A percentile compares a stretch with the other conserved stretches of the same genome.
Evolutionary conservation across 768 basidiomycete genomes (phyloP).

Genomic region (Auriscalpium microsporum): DNA sequence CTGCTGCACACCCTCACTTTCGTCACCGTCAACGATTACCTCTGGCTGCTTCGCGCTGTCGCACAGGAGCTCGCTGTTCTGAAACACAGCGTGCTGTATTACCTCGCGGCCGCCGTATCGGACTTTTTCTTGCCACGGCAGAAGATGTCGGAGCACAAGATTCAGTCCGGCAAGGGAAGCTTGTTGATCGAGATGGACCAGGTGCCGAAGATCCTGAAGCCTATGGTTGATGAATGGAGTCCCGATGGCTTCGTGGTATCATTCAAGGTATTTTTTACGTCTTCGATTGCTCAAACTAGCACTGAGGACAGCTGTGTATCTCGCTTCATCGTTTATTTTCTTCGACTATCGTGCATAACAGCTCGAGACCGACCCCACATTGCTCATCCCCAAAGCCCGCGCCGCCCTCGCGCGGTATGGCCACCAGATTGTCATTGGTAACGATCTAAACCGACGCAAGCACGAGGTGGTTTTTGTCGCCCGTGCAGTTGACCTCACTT

Average conservation of each 20-base stretch:
- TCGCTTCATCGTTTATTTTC: not conserved
- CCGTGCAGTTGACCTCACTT: constrained; percentile 22
- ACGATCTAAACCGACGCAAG: constrained; percentile 88
- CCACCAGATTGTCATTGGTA: constrained; percentile 95
- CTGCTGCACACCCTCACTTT: constrained; percentile 82
- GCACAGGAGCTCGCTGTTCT: constrained; percentile 69
- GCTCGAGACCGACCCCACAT: constrained; percentile 83
- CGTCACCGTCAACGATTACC: constrained; percentile 92
- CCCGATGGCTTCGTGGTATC: constrained; percentile 87
- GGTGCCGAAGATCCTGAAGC: constrained; percentile 91
- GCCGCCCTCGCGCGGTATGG: constrained; percentile 88
- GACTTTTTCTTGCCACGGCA: constrained; percentile 95
- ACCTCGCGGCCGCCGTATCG: constrained; percentile 95
- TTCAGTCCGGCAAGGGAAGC: constrained; percentile 93
- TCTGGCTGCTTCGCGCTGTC: constrained; percentile 81
- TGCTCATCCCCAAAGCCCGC: constrained; percentile 87
- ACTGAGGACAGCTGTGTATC: not conserved
- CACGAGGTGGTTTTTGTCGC: constrained; percentile 89
- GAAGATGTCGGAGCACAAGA: constrained; percentile 96
- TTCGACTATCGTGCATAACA: constrained; percentile 23
- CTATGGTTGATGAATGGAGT: constrained; percentile 91
- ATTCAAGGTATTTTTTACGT: constrained; percentile 66
- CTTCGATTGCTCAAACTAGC: not conserved
- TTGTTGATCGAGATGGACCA: constrained; percentile 97
- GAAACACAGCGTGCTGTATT: constrained; percentile 77